Evolutionary conservation across 148 eudicot species (phyloP), one percentile per base, ranked within the genome.

Genomic region (Suaeda aralocaspica): DNA sequence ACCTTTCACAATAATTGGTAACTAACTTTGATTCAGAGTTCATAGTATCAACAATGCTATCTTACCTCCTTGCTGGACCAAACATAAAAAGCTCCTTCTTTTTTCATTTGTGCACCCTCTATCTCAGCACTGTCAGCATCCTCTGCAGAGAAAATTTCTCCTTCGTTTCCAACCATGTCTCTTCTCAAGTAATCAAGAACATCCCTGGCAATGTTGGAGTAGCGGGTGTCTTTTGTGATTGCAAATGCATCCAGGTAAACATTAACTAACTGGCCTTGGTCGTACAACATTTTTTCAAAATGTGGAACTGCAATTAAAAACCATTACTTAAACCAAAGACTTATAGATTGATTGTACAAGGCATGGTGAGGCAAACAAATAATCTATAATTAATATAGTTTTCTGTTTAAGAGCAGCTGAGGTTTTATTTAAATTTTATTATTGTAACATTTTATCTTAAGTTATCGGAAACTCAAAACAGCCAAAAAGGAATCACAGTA

Each of bases 211-310:
- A 84, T 19, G 59, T 76, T 79, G 2, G 98, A 78, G 76, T 88
- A 87, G 29, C 75, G 83, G 63, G 65, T 46, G 68, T 93, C 88
- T 81, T 84, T 90, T 30, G 92, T 85, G 48, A 90, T 77, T 34
- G 90, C 81, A 67, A 90, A 93, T 45, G 86, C 87, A 83, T 93
- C 96, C 64, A 93, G 59, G 74, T 84, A 90, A 41, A 82, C 91
- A 73, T 88, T 88, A 65, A 77, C 92, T 76, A 93, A 78, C 61
- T 93, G 98, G 68, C 98, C 98, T 74, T 93, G 95, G 70, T 93
- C 98, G 36, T 93, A 93, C 82, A 93, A 60, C 98, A 93, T 93
- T 80, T 93, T 93, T 85, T 93, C 98, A 76, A 93, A 93, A 84
- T 93, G 98, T 31, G 98, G 96, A 76, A 93, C 98, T 93, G 95